Percentiles rank a stretch among this genome's conserved stretches.
phyloP scores from a whole-genome alignment of 163 green algal species.

The Chlorella variabilis region DNA sequence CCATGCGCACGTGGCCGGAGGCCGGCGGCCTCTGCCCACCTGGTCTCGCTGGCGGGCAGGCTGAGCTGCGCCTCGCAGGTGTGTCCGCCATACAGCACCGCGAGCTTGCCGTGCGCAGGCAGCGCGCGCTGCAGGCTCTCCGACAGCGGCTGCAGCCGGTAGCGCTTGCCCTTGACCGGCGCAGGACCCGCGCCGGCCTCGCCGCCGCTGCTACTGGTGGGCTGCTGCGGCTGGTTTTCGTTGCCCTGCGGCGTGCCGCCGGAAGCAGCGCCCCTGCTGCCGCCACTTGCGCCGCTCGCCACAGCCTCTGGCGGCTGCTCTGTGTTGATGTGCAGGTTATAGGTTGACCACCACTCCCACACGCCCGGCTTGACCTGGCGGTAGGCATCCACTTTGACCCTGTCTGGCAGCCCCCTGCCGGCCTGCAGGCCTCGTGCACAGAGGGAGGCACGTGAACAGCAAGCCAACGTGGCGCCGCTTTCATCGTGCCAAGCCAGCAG shows the following conservation, averaged over 20 bases:
- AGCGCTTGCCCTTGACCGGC: slow-evolving; percentile 58
- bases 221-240: slow-evolving; percentile 26
- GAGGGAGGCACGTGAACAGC: not conserved
- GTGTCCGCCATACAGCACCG: slow-evolving; percentile 29
- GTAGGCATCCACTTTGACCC: slow-evolving; percentile 38
- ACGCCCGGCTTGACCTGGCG: slow-evolving; percentile 47
- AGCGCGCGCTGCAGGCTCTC: slow-evolving; percentile 46
- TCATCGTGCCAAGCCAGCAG: no score
- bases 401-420: not conserved
- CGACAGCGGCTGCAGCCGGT: slow-evolving; percentile 52
- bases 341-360: slow-evolving; percentile 68
- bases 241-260: not conserved
- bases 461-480: no score
- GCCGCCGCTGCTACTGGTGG: not conserved
- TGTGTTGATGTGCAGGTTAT: slow-evolving; percentile 47
- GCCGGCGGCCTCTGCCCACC: not conserved
- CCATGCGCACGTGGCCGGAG: no score
- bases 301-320: slow-evolving; percentile 66
- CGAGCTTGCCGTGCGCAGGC: slow-evolving; percentile 64
- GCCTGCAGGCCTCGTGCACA: not conserved
- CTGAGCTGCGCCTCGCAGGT: slow-evolving; percentile 66
- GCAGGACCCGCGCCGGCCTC: not conserved
- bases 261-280: no score
- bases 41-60: slow-evolving; percentile 62
- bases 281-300: not conserved